Evolutionary conservation across 164 flowering plant species (phyloP).

Genomic region (Berberis vulgaris): DNA sequence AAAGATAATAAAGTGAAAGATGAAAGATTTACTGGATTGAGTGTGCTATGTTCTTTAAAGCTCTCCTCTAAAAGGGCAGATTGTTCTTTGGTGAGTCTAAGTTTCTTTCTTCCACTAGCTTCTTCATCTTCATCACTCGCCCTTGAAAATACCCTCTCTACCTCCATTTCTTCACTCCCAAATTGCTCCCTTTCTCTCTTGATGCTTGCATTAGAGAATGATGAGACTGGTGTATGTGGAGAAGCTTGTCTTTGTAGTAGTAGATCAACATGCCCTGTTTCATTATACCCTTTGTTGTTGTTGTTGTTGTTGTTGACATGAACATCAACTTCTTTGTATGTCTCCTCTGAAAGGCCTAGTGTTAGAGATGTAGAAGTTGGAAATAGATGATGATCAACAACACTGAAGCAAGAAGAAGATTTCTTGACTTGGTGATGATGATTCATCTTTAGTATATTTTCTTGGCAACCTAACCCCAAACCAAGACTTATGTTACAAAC

Average conservation of each 20-base stretch:
- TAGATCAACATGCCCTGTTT: not conserved
- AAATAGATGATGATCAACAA: not conserved
- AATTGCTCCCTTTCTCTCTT: slow-evolving; percentile 59
- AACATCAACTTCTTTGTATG: not conserved
- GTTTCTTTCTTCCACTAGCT: slow-evolving; percentile 19
- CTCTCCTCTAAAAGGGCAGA: slow-evolving; percentile 32
- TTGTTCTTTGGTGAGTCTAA: slow-evolving; percentile 39
- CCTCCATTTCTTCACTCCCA: slow-evolving; percentile 36
- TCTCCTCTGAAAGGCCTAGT: slow-evolving; percentile 35
- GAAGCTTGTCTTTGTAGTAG: slow-evolving; percentile 25
- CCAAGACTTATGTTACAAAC: slow-evolving; percentile 43
- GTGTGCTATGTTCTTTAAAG: slow-evolving; percentile 41
- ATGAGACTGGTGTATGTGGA: slow-evolving; percentile 40
- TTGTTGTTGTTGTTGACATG: not conserved
- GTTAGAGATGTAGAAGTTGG: slow-evolving; percentile 34
- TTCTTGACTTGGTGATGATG: slow-evolving; percentile 3
- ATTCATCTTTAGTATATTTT: not conserved
- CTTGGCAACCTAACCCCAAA: slow-evolving; percentile 37
- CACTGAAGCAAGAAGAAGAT: slow-evolving; percentile 4
- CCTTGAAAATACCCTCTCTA: slow-evolving; percentile 26
- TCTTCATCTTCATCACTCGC: slow-evolving; percentile 23
- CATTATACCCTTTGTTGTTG: slow-evolving; percentile 5
- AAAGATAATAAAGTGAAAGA: not conserved
- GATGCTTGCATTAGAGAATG: slow-evolving; percentile 53
- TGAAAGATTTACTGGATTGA: slow-evolving; percentile 29